Base-by-base conservation (phyloP, 495 filamentous ascomycete species). In the Beverwykella pulmonaria region DNA sequence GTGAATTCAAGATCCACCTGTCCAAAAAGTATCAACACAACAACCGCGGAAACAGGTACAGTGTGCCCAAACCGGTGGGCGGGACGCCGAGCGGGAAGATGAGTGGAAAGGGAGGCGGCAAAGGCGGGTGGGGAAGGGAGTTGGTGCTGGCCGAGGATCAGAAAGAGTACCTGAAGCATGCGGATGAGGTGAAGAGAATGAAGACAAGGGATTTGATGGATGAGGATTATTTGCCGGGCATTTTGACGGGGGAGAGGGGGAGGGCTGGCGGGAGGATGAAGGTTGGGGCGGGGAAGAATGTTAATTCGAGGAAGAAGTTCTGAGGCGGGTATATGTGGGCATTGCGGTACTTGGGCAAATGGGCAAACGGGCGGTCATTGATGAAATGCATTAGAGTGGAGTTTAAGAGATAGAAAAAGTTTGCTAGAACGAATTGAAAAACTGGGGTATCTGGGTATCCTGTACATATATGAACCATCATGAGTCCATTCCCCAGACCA, bases 11-110 rank as follows among this genome's bases (percentile, higher is more conserved):
- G 27, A 80, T 98, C 63, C 91, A 97, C 73, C 79, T 98, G 57
- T 96, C 97, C 84, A 88, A 88, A 76, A 96, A 96, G 78, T 93
- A 93, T 83, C 92, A 97, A 76, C 96, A 88, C 87, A 98, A 96
- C 79, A 95, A 88, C 68, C 83, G 92, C 1, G 94, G 94, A 34
- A 92, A 96, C 73, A 81, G 88, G 14, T 98, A 85, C 78, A 92
- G 90, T 73, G 86, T 98, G 25, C 94, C 94, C 0, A 98, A 97
- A 79, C 90, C 93, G 1, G 82, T 90, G n/a, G 82, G 87, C 44
- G 95, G 93, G 1, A 85, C 84, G 14, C 75, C 92, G 14, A 94
- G 82, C 76, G 92, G 92, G 34, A 92, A 91, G 53, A 46, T 72
- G 20, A 53, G 12, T 1, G 70, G 63, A 77, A 77, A 79, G 59